Conservation (phyloP, 2,329 filamentous ascomycete genomes). For the Alternaria tenuissima region DNA sequence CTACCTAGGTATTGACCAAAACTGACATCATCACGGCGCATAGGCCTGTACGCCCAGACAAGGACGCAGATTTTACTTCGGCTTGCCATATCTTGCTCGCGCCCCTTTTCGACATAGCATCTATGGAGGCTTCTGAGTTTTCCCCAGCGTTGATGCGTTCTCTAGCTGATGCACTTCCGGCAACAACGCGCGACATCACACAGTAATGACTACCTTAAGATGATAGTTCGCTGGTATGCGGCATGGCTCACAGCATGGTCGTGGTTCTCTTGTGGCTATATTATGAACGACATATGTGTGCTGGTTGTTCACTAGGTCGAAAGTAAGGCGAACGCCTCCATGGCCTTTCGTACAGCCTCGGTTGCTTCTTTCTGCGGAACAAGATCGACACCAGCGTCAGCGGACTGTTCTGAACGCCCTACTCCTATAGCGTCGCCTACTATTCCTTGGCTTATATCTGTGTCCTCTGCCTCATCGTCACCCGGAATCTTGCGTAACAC, state of each 20-base stretch:
- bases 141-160: neutral
- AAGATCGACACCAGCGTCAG: slow-evolving; percentile 8
- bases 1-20: neutral
- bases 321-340: slow-evolving; percentile 13
- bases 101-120: neutral
- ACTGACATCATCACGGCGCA: neutral
- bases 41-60: neutral
- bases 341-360: slow-evolving; percentile 14
- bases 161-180: neutral
- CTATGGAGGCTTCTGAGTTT: neutral
- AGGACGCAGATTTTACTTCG: neutral
- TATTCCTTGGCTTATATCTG: neutral
- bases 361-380: slow-evolving; percentile 12
- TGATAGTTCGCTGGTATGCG: neutral
- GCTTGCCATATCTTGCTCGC: neutral
- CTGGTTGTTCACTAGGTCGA: neutral
- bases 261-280: neutral
- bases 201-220: neutral
- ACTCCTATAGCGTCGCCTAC: neutral
- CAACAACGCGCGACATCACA: neutral
- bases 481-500: neutral
- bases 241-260: neutral
- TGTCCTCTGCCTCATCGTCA: neutral
- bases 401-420: slow-evolving; percentile 4
- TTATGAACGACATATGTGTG: neutral